A percentile compares a stretch with the other conserved stretches of the same genome.
Evolutionary conservation across 495 filamentous ascomycete genomes (phyloP).

Genomic region (Aspergillus campestris): DNA sequence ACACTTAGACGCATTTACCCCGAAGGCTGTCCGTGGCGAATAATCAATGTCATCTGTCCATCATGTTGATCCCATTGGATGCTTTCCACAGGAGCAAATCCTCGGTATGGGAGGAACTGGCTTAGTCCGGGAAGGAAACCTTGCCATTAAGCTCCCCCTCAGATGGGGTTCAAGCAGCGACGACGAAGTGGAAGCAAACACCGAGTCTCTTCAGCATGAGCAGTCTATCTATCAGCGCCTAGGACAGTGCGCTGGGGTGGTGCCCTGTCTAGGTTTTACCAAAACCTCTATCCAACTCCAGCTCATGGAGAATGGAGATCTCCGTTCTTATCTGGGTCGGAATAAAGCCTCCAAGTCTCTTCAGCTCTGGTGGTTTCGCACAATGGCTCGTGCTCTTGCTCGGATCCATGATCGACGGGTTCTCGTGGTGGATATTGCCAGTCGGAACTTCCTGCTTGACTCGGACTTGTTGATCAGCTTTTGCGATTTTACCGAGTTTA

Average conservation of each 20-base stretch:
- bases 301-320: slow-evolving; percentile 16
- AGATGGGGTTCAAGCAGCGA: slow-evolving; percentile 7
- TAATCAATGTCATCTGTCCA: background rate
- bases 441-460: slow-evolving; percentile 19
- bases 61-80: slow-evolving; percentile 1
- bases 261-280: slow-evolving; percentile 7
- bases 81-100: background rate
- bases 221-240: slow-evolving; percentile 14
- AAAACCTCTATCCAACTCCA: slow-evolving; percentile 5
- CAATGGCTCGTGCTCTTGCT: slow-evolving; percentile 13
- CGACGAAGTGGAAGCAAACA: slow-evolving; percentile 10
- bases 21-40: background rate
- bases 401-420: slow-evolving; percentile 14
- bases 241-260: slow-evolving; percentile 8
- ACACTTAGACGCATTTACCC: background rate
- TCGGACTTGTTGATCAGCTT: slow-evolving; percentile 15
- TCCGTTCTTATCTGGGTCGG: slow-evolving; percentile 10
- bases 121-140: slow-evolving; percentile 3
- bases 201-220: slow-evolving; percentile 12
- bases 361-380: slow-evolving; percentile 17
- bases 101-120: slow-evolving; percentile 7
- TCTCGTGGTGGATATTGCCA: slow-evolving; percentile 20
- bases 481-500: slow-evolving; percentile 19
- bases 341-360: slow-evolving; percentile 7
- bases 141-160: slow-evolving; percentile 12